Base-by-base conservation (phyloP, 352 stramenopile species). In the Globisporangium emineosum region DNA sequence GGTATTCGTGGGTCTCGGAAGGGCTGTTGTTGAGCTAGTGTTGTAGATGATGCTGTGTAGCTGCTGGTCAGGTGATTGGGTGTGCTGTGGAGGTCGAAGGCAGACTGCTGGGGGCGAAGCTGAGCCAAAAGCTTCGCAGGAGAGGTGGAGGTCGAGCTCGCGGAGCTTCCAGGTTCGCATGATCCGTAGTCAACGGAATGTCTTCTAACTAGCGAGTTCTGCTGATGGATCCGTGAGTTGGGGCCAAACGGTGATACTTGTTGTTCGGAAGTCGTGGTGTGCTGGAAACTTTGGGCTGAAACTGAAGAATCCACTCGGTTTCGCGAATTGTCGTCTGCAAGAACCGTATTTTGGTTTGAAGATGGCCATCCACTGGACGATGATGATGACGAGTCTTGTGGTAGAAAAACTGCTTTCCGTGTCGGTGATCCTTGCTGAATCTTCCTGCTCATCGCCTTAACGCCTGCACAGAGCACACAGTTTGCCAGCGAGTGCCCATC, bases 391-490 rank as follows among this genome's bases (percentile, higher is more conserved):
- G 29, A 15, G 3, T 62, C 40, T 43, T 43, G 37, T 13, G 21
- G 1, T 27, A 15, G 23, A 40, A 60, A 62, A 21, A 25, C 37
- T 43, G 37, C 17, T 53, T 32, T 42, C n/a, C 30, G 30, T 13
- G 40, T 37, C 13, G 55, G 21, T n/a, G 29, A 54, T 25, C 29
- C 62, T 15, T 57, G 40, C 23, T 43, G 52, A 52, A 56, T 45
- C 19, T 69, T 43, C 25, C 42, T 56, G 64, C 54, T 23, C 60
- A 74, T 70, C 5, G 61, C 57, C 57, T 77, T 78, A 15, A 67
- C 57, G 10, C 75, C 77, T 19, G 76, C 71, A 45, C 84, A 93
- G 13, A 91, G 65, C 45, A 91, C 82, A 35, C 84, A 93, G 57
- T 90, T 93, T n/a, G 72, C 67, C 8, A 93, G 76, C 23, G 71